These are phyloP conservation scores for Periglandula ipomoeae DNA, from an alignment of 2,329 filamentous ascomycete species.

Conservation along the genomic window DNA sequence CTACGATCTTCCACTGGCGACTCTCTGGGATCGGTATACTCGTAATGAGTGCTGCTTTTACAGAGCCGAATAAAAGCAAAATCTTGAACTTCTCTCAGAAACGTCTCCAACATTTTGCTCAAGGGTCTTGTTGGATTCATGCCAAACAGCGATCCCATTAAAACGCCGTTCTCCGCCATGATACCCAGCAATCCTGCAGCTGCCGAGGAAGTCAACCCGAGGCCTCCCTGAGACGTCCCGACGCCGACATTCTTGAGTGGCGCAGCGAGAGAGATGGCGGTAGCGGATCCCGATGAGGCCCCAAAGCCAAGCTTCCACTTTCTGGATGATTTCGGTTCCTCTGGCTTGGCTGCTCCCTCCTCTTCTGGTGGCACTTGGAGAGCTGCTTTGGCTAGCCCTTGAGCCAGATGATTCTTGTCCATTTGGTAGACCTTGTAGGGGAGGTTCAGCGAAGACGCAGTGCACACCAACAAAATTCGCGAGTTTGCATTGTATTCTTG, in stretches of 20 bases:
- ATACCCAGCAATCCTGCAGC: conserved; percentile 72
- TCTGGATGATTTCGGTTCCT: conserved; percentile 54
- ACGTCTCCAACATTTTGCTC: conserved; percentile 79
- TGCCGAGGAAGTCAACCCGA: conserved; percentile 64
- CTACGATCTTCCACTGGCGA: conserved; percentile 51
- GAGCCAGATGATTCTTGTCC: conserved; percentile 67
- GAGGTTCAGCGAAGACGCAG: conserved; percentile 64
- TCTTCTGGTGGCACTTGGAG: conserved; percentile 31
- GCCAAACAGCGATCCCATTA: conserved; percentile 81
- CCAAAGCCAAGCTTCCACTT: conserved; percentile 61
- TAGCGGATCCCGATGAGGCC: conserved; percentile 31
- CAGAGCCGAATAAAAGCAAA: conserved; percentile 77
- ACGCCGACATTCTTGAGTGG: conserved; percentile 71
- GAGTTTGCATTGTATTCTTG: conserved; percentile 71
- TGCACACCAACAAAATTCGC: conserved; percentile 58
- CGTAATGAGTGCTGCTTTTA: conserved; percentile 27
- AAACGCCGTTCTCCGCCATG: conserved; percentile 67
- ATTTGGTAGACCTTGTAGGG: conserved; percentile 54
- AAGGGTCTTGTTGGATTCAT: conserved; percentile 83
- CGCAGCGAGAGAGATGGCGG: conserved; percentile 59
- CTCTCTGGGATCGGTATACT: conserved; percentile 39
- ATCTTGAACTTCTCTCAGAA: conserved; percentile 76
- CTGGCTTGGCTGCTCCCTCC: conserved; percentile 27
- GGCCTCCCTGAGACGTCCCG: conserved; percentile 67
- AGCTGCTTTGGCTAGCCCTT: conserved; percentile 66